Base-by-base conservation (phyloP, 441 rosid species). In the Erodium texanum region DNA sequence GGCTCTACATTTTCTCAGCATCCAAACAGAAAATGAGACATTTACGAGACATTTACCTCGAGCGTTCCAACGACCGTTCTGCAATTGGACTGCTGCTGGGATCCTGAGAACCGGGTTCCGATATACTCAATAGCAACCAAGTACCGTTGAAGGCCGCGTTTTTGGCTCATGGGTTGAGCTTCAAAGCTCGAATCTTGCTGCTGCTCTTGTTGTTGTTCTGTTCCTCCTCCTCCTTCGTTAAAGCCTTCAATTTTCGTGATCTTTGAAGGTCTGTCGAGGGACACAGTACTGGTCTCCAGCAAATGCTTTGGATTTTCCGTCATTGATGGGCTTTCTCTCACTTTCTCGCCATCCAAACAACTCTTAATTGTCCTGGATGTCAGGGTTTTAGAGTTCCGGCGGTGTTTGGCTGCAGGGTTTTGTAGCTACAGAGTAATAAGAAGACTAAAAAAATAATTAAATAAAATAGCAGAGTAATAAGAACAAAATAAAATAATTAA, bases 31-130 rank as follows among this genome's bases (percentile, higher is more conserved):
- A 27, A 45, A 3, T 3, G 16, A 16, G 16, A 3, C 18, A 58
- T 0, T n/a, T n/a, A n/a, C n/a, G n/a, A n/a, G n/a, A n/a, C n/a
- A n/a, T n/a, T n/a, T 68, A 92, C 99, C 96, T 94, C 89, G 56
- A 94, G 86, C 24, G 77, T 92, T 14, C 96, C 96, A 68, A 86
- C 91, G 67, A 86, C 99, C 1, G 99, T 94, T 63, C 97, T 85
- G 75, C 72, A 66, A 65, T 64, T 81, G 15, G 75, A 79, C 77
- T 94, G 99, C 75, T 94, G 82, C 77, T 89, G 99, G 24, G 96
- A 89, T 1, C 99, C 97, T 7, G 85, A 82, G 73, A 94, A 94
- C 19, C 91, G 93, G 34, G 96, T 88, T 15, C 99, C 97, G 3
- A 91, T 81, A 61, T 94, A 94, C 82, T 94, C 97, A 24, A 94